Evolutionary conservation across 2,329 filamentous ascomycete genomes (phyloP).

Genomic region (Epichloe festucae): DNA sequence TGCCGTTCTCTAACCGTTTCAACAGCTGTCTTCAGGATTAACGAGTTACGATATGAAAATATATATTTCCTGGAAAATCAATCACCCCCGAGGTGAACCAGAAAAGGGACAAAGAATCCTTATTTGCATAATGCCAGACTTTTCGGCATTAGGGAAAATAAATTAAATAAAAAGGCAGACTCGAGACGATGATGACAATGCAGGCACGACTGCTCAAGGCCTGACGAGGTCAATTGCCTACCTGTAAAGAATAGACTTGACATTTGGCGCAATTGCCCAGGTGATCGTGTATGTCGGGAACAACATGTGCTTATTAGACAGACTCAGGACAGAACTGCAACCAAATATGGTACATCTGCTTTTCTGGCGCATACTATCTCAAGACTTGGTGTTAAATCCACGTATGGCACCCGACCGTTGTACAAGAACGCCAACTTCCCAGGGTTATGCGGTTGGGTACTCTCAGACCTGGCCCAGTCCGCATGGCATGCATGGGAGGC

Average conservation of each 20-base stretch:
- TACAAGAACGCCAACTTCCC: no score
- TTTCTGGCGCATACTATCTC: no score
- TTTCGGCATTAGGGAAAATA: not conserved
- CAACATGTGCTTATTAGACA: not conserved
- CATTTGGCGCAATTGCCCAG: not conserved
- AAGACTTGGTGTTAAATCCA: no score
- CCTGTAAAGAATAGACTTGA: not conserved
- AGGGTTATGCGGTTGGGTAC: no score
- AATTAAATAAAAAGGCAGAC: not conserved
- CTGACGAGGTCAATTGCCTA: not conserved
- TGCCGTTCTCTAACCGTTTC: not conserved
- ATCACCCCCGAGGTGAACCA: not conserved
- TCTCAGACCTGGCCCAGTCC: no score
- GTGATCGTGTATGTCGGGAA: not conserved
- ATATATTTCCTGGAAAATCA: not conserved
- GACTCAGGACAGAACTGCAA: not conserved
- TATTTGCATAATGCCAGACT: not conserved
- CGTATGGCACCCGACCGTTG: no score
- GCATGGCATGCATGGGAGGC: no score
- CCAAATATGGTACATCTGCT: no score
- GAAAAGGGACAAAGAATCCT: not conserved
- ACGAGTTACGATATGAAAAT: not conserved
- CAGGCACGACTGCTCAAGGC: not conserved
- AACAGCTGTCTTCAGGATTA: conserved; percentile 15
- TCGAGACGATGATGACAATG: not conserved